Conservation (phyloP, 768 basidiomycete genomes). For the Sutorius australiensis region DNA sequence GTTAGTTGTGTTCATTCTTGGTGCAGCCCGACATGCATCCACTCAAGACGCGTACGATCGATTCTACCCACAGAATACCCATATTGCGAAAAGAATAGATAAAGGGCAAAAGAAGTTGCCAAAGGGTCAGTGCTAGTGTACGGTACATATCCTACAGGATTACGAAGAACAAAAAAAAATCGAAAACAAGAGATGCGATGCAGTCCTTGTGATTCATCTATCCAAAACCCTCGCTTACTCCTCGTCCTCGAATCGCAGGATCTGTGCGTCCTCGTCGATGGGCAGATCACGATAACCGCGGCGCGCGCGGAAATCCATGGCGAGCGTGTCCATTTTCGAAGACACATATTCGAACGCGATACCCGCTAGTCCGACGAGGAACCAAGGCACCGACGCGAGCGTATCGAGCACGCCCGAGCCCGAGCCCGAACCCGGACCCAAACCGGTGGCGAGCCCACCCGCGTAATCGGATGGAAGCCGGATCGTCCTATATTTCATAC, state of each 20-base stretch:
- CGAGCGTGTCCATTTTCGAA: conserved; percentile 40
- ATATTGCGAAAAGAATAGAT: not conserved
- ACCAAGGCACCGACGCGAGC: conserved; percentile 87
- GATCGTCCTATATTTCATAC: conserved; percentile 51
- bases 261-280: conserved; percentile 86
- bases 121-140: conserved; percentile 1
- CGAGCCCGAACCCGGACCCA: too few species aligned
- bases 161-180: not conserved
- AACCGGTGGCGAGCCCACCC: conserved; percentile 32
- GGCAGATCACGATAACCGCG: conserved; percentile 75
- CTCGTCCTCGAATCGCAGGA: conserved; percentile 82
- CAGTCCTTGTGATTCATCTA: not conserved
- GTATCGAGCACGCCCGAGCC: conserved; percentile 56
- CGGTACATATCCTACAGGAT: not conserved
- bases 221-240: conserved; percentile 30
- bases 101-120: not conserved
- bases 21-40: not conserved
- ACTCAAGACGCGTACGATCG: not conserved
- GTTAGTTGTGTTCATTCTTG: not conserved
- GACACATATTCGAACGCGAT: conserved; percentile 68
- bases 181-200: not conserved
- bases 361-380: conserved; percentile 72
- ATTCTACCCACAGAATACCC: not conserved
- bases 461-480: conserved; percentile 59
- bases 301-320: conserved; percentile 42